Evolutionary conservation across 116 monocot species (phyloP), one percentile per base, ranked within the genome.

Genomic region (Dioscorea cayenensis): DNA sequence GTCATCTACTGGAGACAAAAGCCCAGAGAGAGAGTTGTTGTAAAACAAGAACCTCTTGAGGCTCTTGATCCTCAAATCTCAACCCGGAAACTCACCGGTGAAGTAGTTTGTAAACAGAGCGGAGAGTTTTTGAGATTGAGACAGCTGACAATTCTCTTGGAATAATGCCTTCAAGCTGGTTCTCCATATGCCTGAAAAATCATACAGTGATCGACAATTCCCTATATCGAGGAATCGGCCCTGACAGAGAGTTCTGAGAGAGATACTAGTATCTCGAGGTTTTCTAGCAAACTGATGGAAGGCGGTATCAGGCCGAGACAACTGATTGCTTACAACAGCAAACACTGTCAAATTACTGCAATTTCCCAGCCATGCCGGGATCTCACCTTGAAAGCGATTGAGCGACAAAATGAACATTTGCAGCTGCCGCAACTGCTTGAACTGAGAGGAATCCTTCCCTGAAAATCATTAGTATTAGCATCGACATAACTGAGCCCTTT

Each of bases 191-290:
- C 20, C 63, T 87, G 70, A 51, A 96, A n/a, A 71, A 9, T 27
- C 51, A 7, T 14, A 73, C 82, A 96, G 59, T 9, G 73, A 82
- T 19, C n/a, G 50, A 69, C 90, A 90, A 13, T 80, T 87, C 27
- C 88, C 90, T 51, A 96, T 80, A 58, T 88, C 84, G 28, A 28
- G 93, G 93, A 65, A 96, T 92, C 16, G 43, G 10, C 38, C 96
- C 90, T 0, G 88, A 84, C n/a, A 96, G 73, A 72, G 66, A 70
- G 77, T 92, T 96, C 49, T 67, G 16, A 25, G 78, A n/a, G n/a
- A 92, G 72, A 51, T 76, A 78, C n/a, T 51, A 96, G 73, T 25
- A 43, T 13, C 7, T 77, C 68, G 59, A 96, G 90, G 17, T 82
- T 69, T 2, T 68, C 73, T 28, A 87, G 64, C 14, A 19, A 75